Base-by-base conservation (phyloP, 2,329 filamentous ascomycete genomes). In the Fusarium neocosmosporiellum region DNA sequence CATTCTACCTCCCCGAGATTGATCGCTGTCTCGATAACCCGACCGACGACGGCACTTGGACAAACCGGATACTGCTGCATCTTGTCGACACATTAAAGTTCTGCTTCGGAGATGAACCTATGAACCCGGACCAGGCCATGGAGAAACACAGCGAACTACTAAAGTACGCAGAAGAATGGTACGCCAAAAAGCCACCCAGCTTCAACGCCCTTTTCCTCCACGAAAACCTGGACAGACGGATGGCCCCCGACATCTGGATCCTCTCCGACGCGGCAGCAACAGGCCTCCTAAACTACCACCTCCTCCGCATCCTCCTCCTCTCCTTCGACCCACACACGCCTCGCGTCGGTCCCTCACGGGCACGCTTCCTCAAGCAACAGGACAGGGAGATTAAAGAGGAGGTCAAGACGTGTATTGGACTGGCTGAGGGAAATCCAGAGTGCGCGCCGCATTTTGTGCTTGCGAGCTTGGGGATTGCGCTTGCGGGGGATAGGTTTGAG, bases 401-500 rank as follows among this genome's bases (percentile, higher is more conserved):
- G 53, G 53, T 57, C 1, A 57, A 57, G 33, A 37, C 33, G 6
- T 57, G 53, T 5, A 57, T 57, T 36, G 53, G 53, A 3, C 20
- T 57, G 20, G 53, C 53, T 7, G 53, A 57, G 6, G 53, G 53
- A 16, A 57, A 57, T 8, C 20, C 53, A 4, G 53, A 57, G 5
- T 57, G 53, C 18, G 53, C 53, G 10, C 53, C 53, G 2, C 53
- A 57, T n/a, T 57, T 36, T 27, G 53, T 57, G 6, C 20, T 57
- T 16, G 75, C 71, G 1, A 77, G 67, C 16, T 64, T 75, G 34
- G 69, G 74, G 18, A 71, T 78, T 10, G 61, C 74, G 0, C 57
- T 75, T 63, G 76, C 75, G 7, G 83, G 83, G 3, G 83, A 84
- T 54, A 79, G 81, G 24, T 84, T 84, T 58, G 78, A 75, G 7